Percentiles rank a stretch among this genome's conserved stretches.
phyloP scores from a whole-genome alignment of 2,329 filamentous ascomycete genomes.

The Colletotrichum tanaceti region DNA sequence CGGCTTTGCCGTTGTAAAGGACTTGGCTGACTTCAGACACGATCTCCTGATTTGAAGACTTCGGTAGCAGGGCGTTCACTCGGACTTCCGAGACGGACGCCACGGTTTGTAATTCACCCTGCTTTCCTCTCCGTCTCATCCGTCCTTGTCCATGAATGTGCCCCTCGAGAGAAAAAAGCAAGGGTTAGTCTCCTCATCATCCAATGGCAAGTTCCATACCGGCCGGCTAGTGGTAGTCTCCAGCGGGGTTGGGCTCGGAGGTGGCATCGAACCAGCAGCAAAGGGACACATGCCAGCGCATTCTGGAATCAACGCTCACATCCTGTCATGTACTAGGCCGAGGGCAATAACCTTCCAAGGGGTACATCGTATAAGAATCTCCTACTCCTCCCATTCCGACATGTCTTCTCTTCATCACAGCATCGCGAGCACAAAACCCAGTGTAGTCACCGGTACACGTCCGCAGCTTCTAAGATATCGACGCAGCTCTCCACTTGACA shows the following conservation, averaged over 20 bases:
- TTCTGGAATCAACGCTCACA: slow-evolving; percentile 8
- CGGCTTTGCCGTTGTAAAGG: neutral
- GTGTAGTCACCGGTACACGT: neutral
- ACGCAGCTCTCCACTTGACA: neutral
- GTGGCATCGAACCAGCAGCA: slow-evolving; percentile 19
- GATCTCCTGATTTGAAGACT: slow-evolving; percentile 30
- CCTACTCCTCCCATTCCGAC: neutral
- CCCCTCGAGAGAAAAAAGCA: neutral
- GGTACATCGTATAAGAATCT: slow-evolving; percentile 35
- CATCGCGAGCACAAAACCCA: neutral
- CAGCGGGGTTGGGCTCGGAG: slow-evolving; percentile 6
- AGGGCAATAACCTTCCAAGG: neutral
- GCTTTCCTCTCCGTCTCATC: slow-evolving; percentile 23
- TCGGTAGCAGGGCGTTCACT: neutral
- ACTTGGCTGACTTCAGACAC: slow-evolving; percentile 28
- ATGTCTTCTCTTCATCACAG: neutral
- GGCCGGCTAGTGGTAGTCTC: neutral
- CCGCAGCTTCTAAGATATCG: no score
- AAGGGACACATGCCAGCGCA: neutral
- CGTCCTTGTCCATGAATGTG: neutral
- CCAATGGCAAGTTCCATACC: neutral
- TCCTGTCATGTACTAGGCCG: neutral
- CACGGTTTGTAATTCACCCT: slow-evolving; percentile 9
- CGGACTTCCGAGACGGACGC: neutral
- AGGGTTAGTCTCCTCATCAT: neutral